Percentiles rank a stretch among this genome's conserved stretches.
Evolutionary conservation across 2,329 filamentous ascomycete genomes (phyloP).

Genomic region (Xylaria sp.): DNA sequence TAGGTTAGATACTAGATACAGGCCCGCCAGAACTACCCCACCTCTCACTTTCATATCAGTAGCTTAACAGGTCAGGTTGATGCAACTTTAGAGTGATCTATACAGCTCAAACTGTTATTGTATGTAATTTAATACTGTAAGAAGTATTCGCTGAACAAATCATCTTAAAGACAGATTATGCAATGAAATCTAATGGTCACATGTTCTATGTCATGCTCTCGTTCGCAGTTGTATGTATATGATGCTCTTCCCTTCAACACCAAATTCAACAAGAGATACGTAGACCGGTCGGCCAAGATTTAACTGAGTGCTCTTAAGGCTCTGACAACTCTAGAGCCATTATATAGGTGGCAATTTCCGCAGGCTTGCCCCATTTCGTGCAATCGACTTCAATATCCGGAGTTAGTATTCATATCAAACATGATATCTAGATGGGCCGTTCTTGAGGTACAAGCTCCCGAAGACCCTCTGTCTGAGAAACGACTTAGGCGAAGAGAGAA

Average conservation of each 20-base stretch:
- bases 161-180: background rate
- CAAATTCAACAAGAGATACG: background rate
- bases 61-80: background rate
- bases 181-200: background rate
- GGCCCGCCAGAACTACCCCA: background rate
- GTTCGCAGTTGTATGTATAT: background rate
- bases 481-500: background rate
- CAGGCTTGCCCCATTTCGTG: conserved; percentile 46
- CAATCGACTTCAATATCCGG: conserved; percentile 41
- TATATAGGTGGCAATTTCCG: conserved; percentile 22
- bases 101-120: background rate
- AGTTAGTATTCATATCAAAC: conserved; percentile 1
- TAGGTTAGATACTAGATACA: too few relatives aligned
- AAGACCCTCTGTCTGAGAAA: background rate
- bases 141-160: background rate
- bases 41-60: conserved; percentile 4
- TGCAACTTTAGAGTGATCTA: background rate
- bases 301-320: background rate
- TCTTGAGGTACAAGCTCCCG: background rate
- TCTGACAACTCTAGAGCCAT: conserved; percentile 31
- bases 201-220: background rate
- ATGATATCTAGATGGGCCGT: background rate
- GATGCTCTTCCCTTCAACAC: background rate
- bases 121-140: background rate
- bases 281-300: too few relatives aligned